These are phyloP conservation scores for Zarea fungicola DNA, from an alignment of 2,329 filamentous ascomycete genomes.

Conservation along the genomic window DNA sequence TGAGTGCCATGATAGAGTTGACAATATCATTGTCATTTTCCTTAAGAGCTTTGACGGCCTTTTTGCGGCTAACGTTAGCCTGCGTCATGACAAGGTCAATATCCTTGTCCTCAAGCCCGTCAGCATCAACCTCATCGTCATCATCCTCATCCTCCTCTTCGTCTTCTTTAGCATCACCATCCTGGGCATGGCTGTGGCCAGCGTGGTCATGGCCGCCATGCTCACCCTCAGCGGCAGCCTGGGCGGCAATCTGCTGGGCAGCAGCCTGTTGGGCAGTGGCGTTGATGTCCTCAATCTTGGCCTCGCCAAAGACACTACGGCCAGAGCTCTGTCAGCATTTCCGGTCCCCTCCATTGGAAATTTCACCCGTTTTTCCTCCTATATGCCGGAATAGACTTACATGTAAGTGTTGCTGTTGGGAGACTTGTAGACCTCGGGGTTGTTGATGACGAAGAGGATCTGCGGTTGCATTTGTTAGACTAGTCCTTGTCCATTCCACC, in stretches of 20 bases:
- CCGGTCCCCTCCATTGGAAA: not conserved
- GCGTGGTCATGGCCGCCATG: constrained; percentile 69
- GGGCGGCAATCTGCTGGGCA: constrained; percentile 87
- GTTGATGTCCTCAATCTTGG: constrained; percentile 99
- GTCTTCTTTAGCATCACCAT: constrained; percentile 66
- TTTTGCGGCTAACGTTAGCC: constrained; percentile 93
- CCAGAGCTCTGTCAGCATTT: constrained; percentile 3
- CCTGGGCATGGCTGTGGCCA: constrained; percentile 58
- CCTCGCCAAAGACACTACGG: constrained; percentile 92
- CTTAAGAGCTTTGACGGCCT: constrained; percentile 96
- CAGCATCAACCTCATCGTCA: constrained; percentile 90
- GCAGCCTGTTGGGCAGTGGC: constrained; percentile 94
- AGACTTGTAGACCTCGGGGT: constrained; percentile 99
- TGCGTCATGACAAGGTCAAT: constrained; percentile 99
- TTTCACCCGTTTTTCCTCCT: not conserved
- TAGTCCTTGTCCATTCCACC: not conserved
- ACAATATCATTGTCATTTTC: constrained; percentile 99
- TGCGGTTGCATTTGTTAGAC: constrained; percentile 33
- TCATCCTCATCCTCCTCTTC: constrained; percentile 76
- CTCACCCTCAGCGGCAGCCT: constrained; percentile 58
- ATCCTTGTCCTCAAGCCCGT: constrained; percentile 95
- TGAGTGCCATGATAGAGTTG: constrained; percentile 99
- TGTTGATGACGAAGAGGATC: constrained; percentile 99
- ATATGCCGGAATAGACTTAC: constrained; percentile 50
- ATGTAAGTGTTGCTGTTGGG: constrained; percentile 99